These are phyloP conservation scores for Diplogelasinospora grovesii DNA, from an alignment of 495 filamentous ascomycete species.

Conservation along the genomic window DNA sequence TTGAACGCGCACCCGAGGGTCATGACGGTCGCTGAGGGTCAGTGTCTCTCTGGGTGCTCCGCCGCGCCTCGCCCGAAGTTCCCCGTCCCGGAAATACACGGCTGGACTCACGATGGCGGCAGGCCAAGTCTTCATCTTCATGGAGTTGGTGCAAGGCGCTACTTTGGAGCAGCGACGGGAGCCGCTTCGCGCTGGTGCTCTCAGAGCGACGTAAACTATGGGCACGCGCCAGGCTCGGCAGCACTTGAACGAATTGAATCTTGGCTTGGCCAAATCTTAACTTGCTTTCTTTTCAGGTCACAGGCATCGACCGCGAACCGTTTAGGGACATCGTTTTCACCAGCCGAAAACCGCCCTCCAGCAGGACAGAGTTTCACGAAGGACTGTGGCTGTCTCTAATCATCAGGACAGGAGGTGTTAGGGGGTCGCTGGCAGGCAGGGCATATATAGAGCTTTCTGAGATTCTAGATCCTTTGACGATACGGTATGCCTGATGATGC, in stretches of 20 bases:
- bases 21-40: conserved; percentile 37
- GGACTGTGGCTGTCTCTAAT: conserved; percentile 32
- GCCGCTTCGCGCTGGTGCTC: conserved; percentile 18
- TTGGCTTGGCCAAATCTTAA: conserved; percentile 29
- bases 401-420: conserved; percentile 18
- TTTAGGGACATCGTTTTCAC: conserved; percentile 30
- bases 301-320: conserved; percentile 20
- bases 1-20: conserved; percentile 26
- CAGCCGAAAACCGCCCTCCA: conserved; percentile 10
- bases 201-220: conserved; percentile 29
- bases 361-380: conserved; percentile 42
- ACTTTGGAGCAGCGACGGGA: conserved; percentile 33
- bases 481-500: conserved; percentile 33
- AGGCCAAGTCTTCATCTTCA: conserved; percentile 45
- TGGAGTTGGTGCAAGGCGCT: conserved; percentile 38
- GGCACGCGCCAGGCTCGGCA: conserved; percentile 28
- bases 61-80: conserved; percentile 28
- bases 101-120: conserved; percentile 36
- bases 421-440: conserved; percentile 15
- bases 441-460: conserved; percentile 19
- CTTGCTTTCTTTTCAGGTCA: too few relatives aligned
- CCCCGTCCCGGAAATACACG: conserved; percentile 43
- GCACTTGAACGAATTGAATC: conserved; percentile 10
- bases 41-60: conserved; percentile 38
- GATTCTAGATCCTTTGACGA: conserved; percentile 30